Evolutionary conservation across 2,329 filamentous ascomycete species (phyloP).

Genomic region (Blumeriella jaapii): DNA sequence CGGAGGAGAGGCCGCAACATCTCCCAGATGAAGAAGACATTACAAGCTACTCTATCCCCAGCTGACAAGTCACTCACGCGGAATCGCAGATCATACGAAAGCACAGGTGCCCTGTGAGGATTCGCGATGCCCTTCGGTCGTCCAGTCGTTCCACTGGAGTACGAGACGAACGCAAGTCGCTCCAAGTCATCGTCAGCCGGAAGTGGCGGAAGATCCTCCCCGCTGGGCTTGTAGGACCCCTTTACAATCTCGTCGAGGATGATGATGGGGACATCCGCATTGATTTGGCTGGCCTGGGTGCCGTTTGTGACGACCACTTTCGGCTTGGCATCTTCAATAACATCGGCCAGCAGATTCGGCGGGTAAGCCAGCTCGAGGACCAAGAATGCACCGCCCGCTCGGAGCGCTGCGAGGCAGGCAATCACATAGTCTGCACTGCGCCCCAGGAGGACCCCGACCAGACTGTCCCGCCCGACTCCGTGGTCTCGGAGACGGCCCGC

Average conservation of each 20-base stretch:
- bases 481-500: conserved; percentile 50
- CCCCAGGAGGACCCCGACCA: conserved; percentile 65
- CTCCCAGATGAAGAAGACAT: conserved; percentile 82
- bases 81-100: conserved; percentile 65
- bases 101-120: conserved; percentile 60
- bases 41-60: conserved; percentile 73
- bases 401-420: conserved; percentile 64
- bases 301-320: conserved; percentile 58
- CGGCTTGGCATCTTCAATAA: conserved; percentile 64
- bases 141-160: conserved; percentile 78
- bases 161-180: conserved; percentile 67
- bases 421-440: conserved; percentile 72
- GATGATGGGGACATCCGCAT: conserved; percentile 50
- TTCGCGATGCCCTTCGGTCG: conserved; percentile 77
- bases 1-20: conserved; percentile 65
- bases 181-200: conserved; percentile 59
- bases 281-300: conserved; percentile 54
- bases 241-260: conserved; percentile 42
- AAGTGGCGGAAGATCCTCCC: conserved; percentile 31
- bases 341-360: conserved; percentile 59
- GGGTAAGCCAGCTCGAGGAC: conserved; percentile 74
- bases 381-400: conserved; percentile 68
- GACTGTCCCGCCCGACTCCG: conserved; percentile 60
- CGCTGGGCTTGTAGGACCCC: conserved; percentile 7
- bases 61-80: conserved; percentile 54